Base-by-base conservation (phyloP, 2,329 filamentous ascomycete genomes). In the Sclerotinia subarctica region DNA sequence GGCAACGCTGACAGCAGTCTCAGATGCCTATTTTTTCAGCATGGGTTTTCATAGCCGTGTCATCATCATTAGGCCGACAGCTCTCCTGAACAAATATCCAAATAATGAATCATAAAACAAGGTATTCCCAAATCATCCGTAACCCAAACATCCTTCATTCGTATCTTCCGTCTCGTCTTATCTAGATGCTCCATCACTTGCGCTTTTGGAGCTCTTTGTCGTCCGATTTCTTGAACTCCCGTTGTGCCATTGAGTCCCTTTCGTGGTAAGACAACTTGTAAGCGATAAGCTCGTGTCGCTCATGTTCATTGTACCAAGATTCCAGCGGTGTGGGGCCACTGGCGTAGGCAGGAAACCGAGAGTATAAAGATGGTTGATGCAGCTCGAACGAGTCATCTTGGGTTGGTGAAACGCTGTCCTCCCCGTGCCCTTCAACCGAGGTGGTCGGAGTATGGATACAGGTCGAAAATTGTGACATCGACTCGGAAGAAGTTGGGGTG, bases 251-350 rank as follows among this genome's bases (percentile, higher is more conserved):
- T 15, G 49, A 35, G 42, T 64, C 47, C 6, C 11, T 38, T 51
- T 2, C 1, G 5, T 35, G 17, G 13, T 64, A 24, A 5, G 35
- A 64, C 10, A 64, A 17, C 3, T 5, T 38, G 19, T 29, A 49
- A 4, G 53, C 64, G 26, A 58, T 59, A 32, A 47, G 21, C 52
- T 66, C 64, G 15, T 66, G 53, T n/a, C 53, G 29, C 35, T 66
- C 53, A 49, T 19, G 52, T 15, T 24, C 49, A 21, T 51, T 5
- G 17, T 49, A 35, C 64, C 64, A 66, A 29, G 42, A 59, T 15
- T 51, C 10, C 15, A 59, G 26, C 8, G 64, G 51, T n/a, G 42
- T 59, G 11, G 42, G 21, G 4, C 29, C 53, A n/a, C 29, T 42
- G 17, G 24, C 21, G 13, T 21, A 17, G 21, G 26, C 24, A 3